Conservation (phyloP, 2,329 filamentous ascomycete genomes). For the Phialocephala subalpina region DNA sequence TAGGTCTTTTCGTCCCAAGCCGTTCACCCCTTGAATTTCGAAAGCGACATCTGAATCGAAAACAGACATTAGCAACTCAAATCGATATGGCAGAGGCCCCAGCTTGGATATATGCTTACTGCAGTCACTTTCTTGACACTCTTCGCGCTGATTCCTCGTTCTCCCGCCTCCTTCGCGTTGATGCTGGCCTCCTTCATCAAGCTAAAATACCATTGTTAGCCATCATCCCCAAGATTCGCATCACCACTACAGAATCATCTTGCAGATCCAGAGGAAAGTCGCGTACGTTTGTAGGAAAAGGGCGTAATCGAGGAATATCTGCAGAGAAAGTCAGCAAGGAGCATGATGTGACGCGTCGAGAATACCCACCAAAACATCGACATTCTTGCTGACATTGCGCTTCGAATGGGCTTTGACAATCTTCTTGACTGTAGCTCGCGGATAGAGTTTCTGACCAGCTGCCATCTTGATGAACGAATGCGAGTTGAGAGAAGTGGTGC, state of each 20-base stretch:
- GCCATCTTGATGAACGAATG: conserved; percentile 37
- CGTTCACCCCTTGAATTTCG: conserved; percentile 44
- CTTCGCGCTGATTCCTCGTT: conserved; percentile 76
- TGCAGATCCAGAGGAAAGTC: background rate
- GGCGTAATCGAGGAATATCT: conserved; percentile 88
- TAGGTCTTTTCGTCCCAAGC: background rate
- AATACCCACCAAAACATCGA: conserved; percentile 77
- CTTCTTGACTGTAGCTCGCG: conserved; percentile 84
- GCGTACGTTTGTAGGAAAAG: conserved; percentile 75
- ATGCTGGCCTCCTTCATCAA: conserved; percentile 83
- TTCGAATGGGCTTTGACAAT: conserved; percentile 90
- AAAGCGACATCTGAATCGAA: conserved; percentile 34
- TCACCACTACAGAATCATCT: background rate
- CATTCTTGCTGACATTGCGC: conserved; percentile 82
- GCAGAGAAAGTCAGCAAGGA: conserved; percentile 21
- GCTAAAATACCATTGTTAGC: conserved; percentile 51
- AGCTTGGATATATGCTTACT: background rate
- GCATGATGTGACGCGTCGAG: conserved; percentile 31
- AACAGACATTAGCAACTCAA: background rate
- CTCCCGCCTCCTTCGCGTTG: conserved; percentile 75
- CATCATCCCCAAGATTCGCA: background rate
- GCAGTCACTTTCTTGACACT: conserved; percentile 78
- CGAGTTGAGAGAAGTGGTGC: background rate
- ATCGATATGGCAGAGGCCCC: background rate
- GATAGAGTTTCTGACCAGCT: conserved; percentile 76